Base-by-base conservation (phyloP, 352 stramenopile species). In the Aphanomyces cochlioides region DNA sequence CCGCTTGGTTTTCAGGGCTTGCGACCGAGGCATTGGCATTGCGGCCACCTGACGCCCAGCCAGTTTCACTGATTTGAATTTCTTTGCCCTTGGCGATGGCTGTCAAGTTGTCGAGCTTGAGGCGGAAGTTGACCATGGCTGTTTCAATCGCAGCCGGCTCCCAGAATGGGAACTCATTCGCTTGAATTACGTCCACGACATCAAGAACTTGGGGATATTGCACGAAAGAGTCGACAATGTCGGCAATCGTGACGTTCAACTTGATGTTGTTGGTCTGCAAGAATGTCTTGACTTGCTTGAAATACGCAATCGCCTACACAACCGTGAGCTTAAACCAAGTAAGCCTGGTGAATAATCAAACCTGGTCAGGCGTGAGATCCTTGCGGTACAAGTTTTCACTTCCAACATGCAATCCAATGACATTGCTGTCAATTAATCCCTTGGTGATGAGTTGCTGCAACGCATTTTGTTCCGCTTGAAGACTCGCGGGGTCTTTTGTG, bases 161-260 rank as follows among this genome's bases (percentile, higher is more conserved):
- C 87, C 87, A 95, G 80, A 85, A 95, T 34, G 87, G 87, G 73
- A 95, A 95, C 79, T 89, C 78, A 79, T 95, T 95, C 68, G 85
- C 82, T 7, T 83, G 90, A 63, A 95, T 83, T 38, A 95, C 84
- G 66, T 95, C 85, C 13, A 83, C 78, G 4, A 84, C 85, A 58
- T 77, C 78, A 58, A 95, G 67, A 60, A 95, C 88, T 64, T 87
- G 73, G n/a, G 85, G 84, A 76, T 95, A 89, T 76, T 79, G 28
- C 19, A 89, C 70, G 70, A 95, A 83, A 63, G 82, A 83, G 68
- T 93, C 87, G 69, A 89, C 73, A 71, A 93, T 92, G 74, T 95
- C 87, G 5, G 87, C 92, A 67, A 92, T 89, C 37, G 84, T 84
- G 28, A 95, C 77, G 0, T 80, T 81, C 8, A 82, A 76, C 65